A percentile compares a stretch with the other conserved stretches of the same genome.
phyloP scores from a whole-genome alignment of 2,329 filamentous ascomycete species.

The Xylaria sp. region DNA sequence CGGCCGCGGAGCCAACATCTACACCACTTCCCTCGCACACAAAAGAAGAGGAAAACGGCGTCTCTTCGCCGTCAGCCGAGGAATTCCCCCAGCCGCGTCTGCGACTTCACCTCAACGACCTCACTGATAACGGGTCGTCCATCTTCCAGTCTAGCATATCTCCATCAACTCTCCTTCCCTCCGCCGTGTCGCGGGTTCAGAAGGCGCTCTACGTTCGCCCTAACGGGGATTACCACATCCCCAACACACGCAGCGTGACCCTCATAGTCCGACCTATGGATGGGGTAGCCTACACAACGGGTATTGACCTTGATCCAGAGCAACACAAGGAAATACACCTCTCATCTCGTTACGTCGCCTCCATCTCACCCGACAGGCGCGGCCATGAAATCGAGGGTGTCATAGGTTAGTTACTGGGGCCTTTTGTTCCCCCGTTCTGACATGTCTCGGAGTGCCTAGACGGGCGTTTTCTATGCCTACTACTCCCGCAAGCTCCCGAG shows the following conservation, averaged over 20 bases:
- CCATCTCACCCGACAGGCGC: slow-evolving; percentile 48
- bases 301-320: slow-evolving; percentile 71
- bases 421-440: no score
- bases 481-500: no score
- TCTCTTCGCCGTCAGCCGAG: slow-evolving; percentile 6
- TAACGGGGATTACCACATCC: slow-evolving; percentile 41
- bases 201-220: slow-evolving; percentile 68
- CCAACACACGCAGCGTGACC: slow-evolving; percentile 83
- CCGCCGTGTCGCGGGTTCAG: slow-evolving; percentile 71
- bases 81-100: slow-evolving; percentile 58
- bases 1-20: slow-evolving; percentile 27
- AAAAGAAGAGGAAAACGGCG: not conserved
- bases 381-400: slow-evolving; percentile 77
- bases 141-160: slow-evolving; percentile 73
- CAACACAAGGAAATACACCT: slow-evolving; percentile 96
- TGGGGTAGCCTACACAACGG: slow-evolving; percentile 89
- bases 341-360: slow-evolving; percentile 74
- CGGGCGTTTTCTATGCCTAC: no score
- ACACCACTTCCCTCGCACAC: slow-evolving; percentile 8
- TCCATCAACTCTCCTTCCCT: slow-evolving; percentile 64
- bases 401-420: no score
- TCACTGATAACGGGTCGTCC: slow-evolving; percentile 63
- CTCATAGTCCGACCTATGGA: slow-evolving; percentile 78
- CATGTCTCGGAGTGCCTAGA: no score
- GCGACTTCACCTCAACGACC: slow-evolving; percentile 63